Evolutionary conservation across 78 protist species (phyloP), one percentile per base, ranked within the genome.

Genomic region (Dictyostelium firmibasis): DNA sequence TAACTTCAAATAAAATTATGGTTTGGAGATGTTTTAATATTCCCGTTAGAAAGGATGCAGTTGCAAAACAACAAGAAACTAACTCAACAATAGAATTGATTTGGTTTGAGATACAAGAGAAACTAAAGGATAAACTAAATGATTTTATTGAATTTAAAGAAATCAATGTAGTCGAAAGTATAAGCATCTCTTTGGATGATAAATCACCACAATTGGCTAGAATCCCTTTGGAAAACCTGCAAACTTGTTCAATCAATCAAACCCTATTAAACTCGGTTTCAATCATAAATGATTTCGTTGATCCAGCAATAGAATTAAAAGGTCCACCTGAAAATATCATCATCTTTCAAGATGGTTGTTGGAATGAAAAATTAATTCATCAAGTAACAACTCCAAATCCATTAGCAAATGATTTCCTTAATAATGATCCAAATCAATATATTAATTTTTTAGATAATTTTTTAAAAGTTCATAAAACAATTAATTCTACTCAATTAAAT

Each of bases 21-120:
- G 57, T 87, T 23, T 87, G 75, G 81, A 87, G 93, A 78, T 87
- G 93, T 38, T 69, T 50, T 64, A 87, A 87, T 57, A 76, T 70
- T 3, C 93, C 93, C 35, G 33, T 78, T 13, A 43, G 85, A 38
- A 78, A 36, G 16, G 93, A 87, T 36, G 85, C 93, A 25, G 70
- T 53, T 11, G 47, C 35, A 18, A 87, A 87, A 77, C 93, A 87
- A 87, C 27, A 16, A 29, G 86, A 87, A 62, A 31, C 93, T 14
- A 87, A 87, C 29, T 25, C 47, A 10, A 74, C 64, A 38, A 78
- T 87, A 4, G 93, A 87, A 36, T 25, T 53, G 7, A 57, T 87
- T n/a, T 87, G 93, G 93, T 6, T 25, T 3, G 62, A 87, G n/a
- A 7, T 87, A 2, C 62, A 74, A 50, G 53, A 70, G 43, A 14